phyloP scores from a whole-genome alignment of 2,329 filamentous ascomycete species.

The Neurospora sp. region DNA sequence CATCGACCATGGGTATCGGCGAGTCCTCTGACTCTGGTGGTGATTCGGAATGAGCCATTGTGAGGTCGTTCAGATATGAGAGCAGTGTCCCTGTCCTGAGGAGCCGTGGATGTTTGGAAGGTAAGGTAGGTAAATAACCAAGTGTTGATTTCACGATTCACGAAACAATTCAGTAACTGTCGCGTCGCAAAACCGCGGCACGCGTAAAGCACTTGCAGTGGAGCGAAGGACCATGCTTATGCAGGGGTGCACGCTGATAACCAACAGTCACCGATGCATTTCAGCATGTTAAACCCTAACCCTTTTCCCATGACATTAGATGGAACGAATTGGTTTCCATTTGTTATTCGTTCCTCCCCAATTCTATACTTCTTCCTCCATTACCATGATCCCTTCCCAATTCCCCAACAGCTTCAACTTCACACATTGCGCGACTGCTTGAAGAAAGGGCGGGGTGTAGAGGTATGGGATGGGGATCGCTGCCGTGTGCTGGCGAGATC shows the following conservation, averaged over 20 bases:
- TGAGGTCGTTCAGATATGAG: neutral
- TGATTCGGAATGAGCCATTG: constrained; percentile 8
- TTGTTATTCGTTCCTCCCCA: neutral
- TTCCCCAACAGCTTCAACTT: no score
- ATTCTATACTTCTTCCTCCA: neutral
- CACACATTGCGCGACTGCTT: no score
- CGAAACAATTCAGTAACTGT: neutral
- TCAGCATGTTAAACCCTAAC: neutral
- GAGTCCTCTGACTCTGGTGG: neutral
- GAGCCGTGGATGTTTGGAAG: neutral
- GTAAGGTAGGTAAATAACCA: no score
- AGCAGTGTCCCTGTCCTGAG: neutral
- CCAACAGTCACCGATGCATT: neutral
- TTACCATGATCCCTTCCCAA: no score
- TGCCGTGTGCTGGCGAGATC: neutral
- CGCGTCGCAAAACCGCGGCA: constrained; percentile 9
- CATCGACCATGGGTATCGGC: neutral
- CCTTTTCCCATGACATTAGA: neutral
- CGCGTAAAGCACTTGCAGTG: constrained; percentile 9
- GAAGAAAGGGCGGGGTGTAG: neutral
- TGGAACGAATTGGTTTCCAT: neutral
- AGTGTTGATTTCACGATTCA: neutral
- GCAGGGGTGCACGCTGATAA: neutral
- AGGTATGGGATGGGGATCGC: neutral
- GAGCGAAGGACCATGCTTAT: neutral